Conservation (phyloP, 306 rosid genomes). For the Prunus mume region DNA sequence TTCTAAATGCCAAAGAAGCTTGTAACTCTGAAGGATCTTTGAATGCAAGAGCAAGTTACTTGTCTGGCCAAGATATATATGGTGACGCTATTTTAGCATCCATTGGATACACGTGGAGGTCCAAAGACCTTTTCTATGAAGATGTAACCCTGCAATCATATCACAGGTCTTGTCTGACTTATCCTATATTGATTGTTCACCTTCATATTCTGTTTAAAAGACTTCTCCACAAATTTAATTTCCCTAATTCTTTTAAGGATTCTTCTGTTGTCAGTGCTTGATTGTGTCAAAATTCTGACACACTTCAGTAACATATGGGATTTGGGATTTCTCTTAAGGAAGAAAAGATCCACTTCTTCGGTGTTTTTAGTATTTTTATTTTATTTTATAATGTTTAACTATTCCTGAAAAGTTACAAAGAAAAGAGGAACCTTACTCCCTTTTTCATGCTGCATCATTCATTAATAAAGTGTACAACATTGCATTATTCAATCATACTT, state of each 20-base stretch:
- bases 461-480: constrained; percentile 5
- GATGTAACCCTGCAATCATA: constrained; percentile 60
- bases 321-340: too few species aligned
- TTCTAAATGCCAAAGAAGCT: constrained; percentile 40
- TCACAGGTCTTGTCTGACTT: constrained; percentile 62
- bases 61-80: constrained; percentile 70
- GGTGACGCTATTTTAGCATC: constrained; percentile 91
- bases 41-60: constrained; percentile 79
- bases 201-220: neutral
- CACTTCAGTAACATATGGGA: too few species aligned
- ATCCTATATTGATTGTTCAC: constrained; percentile 5
- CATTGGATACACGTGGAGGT: constrained; percentile 72
- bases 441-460: constrained; percentile 4
- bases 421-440: neutral
- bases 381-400: too few species aligned
- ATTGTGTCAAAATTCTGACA: too few species aligned
- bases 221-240: constrained; percentile 2
- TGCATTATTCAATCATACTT: constrained; percentile 30
- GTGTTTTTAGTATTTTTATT: too few species aligned
- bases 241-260: neutral
- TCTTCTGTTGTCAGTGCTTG: neutral
- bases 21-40: constrained; percentile 38
- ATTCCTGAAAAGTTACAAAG: neutral
- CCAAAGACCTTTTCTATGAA: constrained; percentile 71
- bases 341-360: too few species aligned